Evolutionary conservation across 495 filamentous ascomycete species (phyloP).

Genomic region (Hamigera avellanea): DNA sequence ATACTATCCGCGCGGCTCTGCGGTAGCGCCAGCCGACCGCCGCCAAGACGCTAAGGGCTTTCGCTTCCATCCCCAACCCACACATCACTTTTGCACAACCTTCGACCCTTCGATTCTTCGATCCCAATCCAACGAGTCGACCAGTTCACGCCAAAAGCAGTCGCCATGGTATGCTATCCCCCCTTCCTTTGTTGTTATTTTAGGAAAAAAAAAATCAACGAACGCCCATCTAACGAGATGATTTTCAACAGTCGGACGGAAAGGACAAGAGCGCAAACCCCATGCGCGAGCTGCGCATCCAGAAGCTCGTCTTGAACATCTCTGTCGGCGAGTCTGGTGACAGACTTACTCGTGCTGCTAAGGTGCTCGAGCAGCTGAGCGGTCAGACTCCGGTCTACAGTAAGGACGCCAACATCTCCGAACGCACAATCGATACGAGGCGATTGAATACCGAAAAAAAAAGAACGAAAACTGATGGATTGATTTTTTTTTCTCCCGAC

Average conservation of each 20-base stretch:
- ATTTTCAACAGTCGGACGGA: constrained; percentile 37
- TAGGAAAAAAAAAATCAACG: background rate
- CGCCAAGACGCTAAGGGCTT: constrained; percentile 28
- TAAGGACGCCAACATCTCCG: constrained; percentile 30
- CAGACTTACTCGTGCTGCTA: constrained; percentile 98
- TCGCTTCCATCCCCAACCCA: constrained; percentile 34
- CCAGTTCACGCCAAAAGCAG: constrained; percentile 34
- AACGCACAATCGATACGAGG: no score
- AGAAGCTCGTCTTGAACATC: constrained; percentile 99
- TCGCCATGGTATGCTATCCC: constrained; percentile 36
- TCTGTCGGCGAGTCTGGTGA: constrained; percentile 99
- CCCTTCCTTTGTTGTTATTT: background rate
- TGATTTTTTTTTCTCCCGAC: constrained; percentile 7
- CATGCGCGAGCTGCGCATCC: constrained; percentile 99
- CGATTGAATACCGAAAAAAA: background rate
- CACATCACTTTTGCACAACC: constrained; percentile 30
- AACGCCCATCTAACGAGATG: constrained; percentile 3
- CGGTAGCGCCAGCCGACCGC: constrained; percentile 10
- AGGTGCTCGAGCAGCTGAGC: constrained; percentile 98
- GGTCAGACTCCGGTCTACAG: constrained; percentile 99
- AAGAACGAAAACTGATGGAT: constrained; percentile 10
- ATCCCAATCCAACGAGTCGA: constrained; percentile 29
- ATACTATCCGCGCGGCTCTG: constrained; percentile 11
- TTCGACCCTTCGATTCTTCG: constrained; percentile 13
- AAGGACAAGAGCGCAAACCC: constrained; percentile 84